These are phyloP conservation scores for Pythium biforme DNA, from an alignment of 352 stramenopile genomes.

Conservation along the genomic window DNA sequence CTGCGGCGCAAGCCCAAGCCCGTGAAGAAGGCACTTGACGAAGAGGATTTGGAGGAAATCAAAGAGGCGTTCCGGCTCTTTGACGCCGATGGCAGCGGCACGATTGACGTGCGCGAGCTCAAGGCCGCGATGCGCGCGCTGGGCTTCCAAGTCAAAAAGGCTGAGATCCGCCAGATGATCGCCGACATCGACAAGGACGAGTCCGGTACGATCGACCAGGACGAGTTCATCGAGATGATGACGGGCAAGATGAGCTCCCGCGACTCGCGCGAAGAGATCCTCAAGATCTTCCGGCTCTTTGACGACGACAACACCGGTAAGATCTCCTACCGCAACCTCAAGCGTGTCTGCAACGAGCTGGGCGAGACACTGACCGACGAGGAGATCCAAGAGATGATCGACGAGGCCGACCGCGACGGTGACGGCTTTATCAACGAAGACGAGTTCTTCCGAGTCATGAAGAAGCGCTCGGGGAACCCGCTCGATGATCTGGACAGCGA, in stretches of 20 bases:
- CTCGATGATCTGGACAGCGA: conserved; percentile 91
- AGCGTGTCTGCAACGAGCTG: conserved; percentile 89
- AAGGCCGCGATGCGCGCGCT: conserved; percentile 94
- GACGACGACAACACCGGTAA: conserved; percentile 94
- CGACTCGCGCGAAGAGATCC: conserved; percentile 90
- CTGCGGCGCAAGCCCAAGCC: conserved; percentile 34
- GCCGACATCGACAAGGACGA: conserved; percentile 94
- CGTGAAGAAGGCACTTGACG: conserved; percentile 84
- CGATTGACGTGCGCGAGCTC: conserved; percentile 92
- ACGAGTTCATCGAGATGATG: conserved; percentile 96
- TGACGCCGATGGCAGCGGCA: conserved; percentile 89
- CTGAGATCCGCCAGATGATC: conserved; percentile 92
- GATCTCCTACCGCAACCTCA: conserved; percentile 95
- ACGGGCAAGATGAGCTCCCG: conserved; percentile 92
- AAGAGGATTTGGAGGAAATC: conserved; percentile 92
- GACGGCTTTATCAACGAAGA: conserved; percentile 94
- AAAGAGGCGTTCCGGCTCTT: conserved; percentile 95
- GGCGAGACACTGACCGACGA: conserved; percentile 69
- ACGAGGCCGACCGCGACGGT: conserved; percentile 92
- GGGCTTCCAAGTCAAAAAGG: conserved; percentile 93
- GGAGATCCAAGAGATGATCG: conserved; percentile 94
- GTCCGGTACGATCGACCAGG: conserved; percentile 83
- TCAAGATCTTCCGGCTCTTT: conserved; percentile 96
- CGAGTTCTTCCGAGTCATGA: conserved; percentile 96
- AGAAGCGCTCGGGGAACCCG: conserved; percentile 92